These are phyloP conservation scores for Aspergillus jensenii DNA, from an alignment of 2,329 filamentous ascomycete genomes.

Conservation along the genomic window DNA sequence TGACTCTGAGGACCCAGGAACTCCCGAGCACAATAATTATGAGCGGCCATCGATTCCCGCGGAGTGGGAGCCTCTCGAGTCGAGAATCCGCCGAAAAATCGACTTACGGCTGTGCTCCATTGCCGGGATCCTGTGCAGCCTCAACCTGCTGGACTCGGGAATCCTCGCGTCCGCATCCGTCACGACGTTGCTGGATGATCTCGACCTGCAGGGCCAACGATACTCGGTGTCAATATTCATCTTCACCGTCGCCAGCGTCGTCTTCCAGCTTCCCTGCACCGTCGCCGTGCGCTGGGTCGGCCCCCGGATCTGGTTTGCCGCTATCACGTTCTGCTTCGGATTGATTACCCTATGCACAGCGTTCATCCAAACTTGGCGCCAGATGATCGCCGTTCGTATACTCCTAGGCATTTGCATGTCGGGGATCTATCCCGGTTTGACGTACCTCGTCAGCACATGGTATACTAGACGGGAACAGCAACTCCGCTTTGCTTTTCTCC, in stretches of 20 bases:
- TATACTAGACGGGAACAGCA: slow-evolving; percentile 66
- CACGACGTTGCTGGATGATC: slow-evolving; percentile 65
- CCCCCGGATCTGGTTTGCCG: slow-evolving; percentile 62
- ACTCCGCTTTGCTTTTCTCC: slow-evolving; percentile 64
- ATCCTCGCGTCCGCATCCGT: slow-evolving; percentile 70
- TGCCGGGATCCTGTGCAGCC: slow-evolving; percentile 67
- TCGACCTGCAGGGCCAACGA: slow-evolving; percentile 63
- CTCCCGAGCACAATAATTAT: not conserved
- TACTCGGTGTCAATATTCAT: slow-evolving; percentile 73
- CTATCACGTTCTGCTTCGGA: slow-evolving; percentile 62
- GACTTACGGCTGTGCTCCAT: slow-evolving; percentile 70
- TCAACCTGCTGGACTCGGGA: slow-evolving; percentile 69
- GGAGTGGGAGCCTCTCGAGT: slow-evolving; percentile 37
- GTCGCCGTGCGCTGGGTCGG: slow-evolving; percentile 65
- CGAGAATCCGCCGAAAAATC: slow-evolving; percentile 59
- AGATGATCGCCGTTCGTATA: slow-evolving; percentile 68
- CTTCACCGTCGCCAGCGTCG: slow-evolving; percentile 67
- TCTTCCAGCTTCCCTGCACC: slow-evolving; percentile 68
- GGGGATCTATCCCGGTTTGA: slow-evolving; percentile 47
- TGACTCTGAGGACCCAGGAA: not conserved
- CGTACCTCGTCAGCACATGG: slow-evolving; percentile 54
- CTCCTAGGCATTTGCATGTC: slow-evolving; percentile 64
- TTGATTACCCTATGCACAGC: slow-evolving; percentile 67
- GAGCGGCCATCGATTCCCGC: slow-evolving; percentile 8
- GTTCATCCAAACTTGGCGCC: slow-evolving; percentile 65